These are phyloP conservation scores for Fusarium irregulare DNA, from an alignment of 2,329 filamentous ascomycete species.

Conservation along the genomic window DNA sequence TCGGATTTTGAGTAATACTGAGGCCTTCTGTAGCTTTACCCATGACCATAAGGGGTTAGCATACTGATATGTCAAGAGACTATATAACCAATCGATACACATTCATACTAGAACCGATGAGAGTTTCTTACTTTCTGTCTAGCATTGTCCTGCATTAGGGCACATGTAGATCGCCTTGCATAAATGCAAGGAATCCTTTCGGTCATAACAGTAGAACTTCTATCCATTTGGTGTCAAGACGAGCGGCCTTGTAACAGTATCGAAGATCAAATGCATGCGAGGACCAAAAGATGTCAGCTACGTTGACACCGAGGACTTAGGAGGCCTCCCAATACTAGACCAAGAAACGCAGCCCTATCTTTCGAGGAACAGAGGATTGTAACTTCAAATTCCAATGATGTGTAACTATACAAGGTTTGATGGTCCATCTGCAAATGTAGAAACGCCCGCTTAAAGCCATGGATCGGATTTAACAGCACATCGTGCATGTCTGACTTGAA, in stretches of 20 bases:
- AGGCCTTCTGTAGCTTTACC: conserved; percentile 16
- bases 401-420: neutral
- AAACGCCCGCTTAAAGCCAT: neutral
- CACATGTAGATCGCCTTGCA: neutral
- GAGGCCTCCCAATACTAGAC: no score
- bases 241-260: neutral
- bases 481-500: neutral
- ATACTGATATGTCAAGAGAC: neutral
- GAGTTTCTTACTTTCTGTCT: neutral
- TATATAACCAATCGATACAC: neutral
- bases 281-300: neutral
- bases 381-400: conserved; percentile 11
- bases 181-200: neutral
- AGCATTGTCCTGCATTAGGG: neutral
- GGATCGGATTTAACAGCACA: neutral
- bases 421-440: neutral
- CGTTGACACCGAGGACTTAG: neutral
- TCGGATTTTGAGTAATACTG: conserved; percentile 4
- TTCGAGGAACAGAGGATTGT: conserved; percentile 1
- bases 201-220: neutral
- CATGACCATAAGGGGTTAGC: neutral
- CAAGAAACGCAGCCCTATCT: neutral
- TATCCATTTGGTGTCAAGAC: neutral
- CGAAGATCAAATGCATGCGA: neutral
- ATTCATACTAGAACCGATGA: neutral